A percentile compares a stretch with the other conserved stretches of the same genome.
These are phyloP conservation scores for Senna tora DNA, from an alignment of 306 rosid genomes.

Conservation along the genomic window DNA sequence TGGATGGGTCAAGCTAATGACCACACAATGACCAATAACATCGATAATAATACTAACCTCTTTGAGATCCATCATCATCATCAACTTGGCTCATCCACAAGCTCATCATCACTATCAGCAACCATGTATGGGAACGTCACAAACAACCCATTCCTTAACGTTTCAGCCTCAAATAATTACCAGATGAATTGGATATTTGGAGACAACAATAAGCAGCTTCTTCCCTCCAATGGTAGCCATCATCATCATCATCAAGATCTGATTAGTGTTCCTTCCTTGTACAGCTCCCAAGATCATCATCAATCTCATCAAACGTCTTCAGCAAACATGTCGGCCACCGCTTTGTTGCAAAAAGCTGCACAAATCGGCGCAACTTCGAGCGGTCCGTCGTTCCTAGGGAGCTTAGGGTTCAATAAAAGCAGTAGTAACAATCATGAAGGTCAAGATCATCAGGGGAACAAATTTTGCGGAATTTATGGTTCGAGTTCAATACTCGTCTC, in stretches of 20 bases:
- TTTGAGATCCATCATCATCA: conserved; percentile 52
- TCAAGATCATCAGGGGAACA: conserved; percentile 56
- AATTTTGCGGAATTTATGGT: conserved; percentile 50
- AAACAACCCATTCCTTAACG: conserved; percentile 23
- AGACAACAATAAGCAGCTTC: conserved; percentile 31
- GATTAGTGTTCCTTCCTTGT: conserved; percentile 68
- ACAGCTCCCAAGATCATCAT: conserved; percentile 54
- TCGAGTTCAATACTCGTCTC: conserved; percentile 40
- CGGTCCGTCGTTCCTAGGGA: conserved; percentile 63
- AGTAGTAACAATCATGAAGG: conserved; percentile 41
- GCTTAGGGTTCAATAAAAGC: conserved; percentile 57
- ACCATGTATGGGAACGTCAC: conserved; percentile 42
- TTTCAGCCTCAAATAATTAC: conserved; percentile 51
- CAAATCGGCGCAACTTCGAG: conserved; percentile 73
- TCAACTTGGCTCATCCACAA: conserved; percentile 41
- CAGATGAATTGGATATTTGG: conserved; percentile 73
- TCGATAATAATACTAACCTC: conserved; percentile 34
- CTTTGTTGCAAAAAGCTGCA: conserved; percentile 85
- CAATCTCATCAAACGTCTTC: conserved; percentile 49
- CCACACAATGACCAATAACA: conserved; percentile 31
- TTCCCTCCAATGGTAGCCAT: conserved; percentile 34
- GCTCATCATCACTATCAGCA: conserved; percentile 34
- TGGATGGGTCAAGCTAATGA: conserved; percentile 62
- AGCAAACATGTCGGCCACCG: conserved; percentile 86
- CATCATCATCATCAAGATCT: conserved; percentile 53